Conservation (phyloP, 345 rosid genomes). For the Acer campestre region DNA sequence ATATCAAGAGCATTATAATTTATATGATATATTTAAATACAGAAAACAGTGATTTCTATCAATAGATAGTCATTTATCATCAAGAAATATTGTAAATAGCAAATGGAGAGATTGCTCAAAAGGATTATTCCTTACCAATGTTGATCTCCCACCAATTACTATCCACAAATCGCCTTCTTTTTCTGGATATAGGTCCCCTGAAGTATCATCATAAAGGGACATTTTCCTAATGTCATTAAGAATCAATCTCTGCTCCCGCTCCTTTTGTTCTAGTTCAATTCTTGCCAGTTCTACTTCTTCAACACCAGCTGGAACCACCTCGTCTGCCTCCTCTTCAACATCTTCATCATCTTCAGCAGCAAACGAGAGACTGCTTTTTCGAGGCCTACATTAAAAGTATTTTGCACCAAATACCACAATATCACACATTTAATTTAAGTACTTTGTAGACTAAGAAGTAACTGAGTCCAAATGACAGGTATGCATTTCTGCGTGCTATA, state of each 20-base stretch:
- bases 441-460: conserved; percentile 9
- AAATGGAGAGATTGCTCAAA: conserved; percentile 3
- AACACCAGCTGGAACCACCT: conserved; percentile 94
- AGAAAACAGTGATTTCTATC: background rate
- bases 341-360: conserved; percentile 95
- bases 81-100: conserved; percentile 4
- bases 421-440: background rate
- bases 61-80: conserved; percentile 3
- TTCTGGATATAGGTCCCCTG: conserved; percentile 46
- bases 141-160: conserved; percentile 46
- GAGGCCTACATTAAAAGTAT: conserved; percentile 65
- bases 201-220: conserved; percentile 53
- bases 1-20: background rate
- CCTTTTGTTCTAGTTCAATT: conserved; percentile 79
- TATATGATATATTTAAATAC: background rate
- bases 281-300: conserved; percentile 97
- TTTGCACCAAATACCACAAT: conserved; percentile 17
- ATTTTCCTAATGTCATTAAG: conserved; percentile 78
- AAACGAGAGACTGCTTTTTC: conserved; percentile 81
- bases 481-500: background rate
- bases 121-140: conserved; percentile 43
- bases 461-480: conserved; percentile 20
- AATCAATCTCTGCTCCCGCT: conserved; percentile 70
- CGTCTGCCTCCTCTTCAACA: conserved; percentile 97
- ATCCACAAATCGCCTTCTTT: conserved; percentile 52